A percentile compares a stretch with the other conserved stretches of the same genome.
These are phyloP conservation scores for Mortierella sp. DNA, from an alignment of 371 early-diverging fungal genomes.

Conservation along the genomic window DNA sequence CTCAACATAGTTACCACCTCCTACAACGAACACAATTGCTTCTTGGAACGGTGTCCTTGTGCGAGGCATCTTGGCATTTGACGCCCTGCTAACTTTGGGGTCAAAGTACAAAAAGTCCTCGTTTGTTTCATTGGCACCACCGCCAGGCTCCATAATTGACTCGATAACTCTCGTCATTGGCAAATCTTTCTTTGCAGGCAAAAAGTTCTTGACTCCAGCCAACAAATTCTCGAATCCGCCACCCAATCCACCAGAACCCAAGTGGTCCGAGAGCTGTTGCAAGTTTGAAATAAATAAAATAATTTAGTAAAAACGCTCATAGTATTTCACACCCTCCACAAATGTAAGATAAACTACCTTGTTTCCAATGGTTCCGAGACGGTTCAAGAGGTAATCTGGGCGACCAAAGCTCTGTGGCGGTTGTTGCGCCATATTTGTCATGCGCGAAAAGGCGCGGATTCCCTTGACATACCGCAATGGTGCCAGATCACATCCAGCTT, in stretches of 20 bases:
- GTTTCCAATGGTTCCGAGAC: slow-evolving; percentile 88
- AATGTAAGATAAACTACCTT: slow-evolving; percentile 63
- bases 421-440: slow-evolving; percentile 73
- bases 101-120: slow-evolving; percentile 93
- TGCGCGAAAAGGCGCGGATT: slow-evolving; percentile 76
- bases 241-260: slow-evolving; percentile 85
- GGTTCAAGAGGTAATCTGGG: slow-evolving; percentile 71
- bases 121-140: slow-evolving; percentile 65
- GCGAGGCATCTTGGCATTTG: slow-evolving; percentile 61
- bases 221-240: slow-evolving; percentile 87
- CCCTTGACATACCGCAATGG: slow-evolving; percentile 88
- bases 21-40: slow-evolving; percentile 96
- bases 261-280: slow-evolving; percentile 76
- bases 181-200: slow-evolving; percentile 90
- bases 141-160: slow-evolving; percentile 80
- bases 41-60: slow-evolving; percentile 81
- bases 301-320: not conserved
- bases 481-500: slow-evolving; percentile 80
- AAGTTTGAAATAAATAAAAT: not conserved
- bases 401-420: slow-evolving; percentile 63
- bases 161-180: slow-evolving; percentile 90
- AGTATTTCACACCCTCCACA: not conserved
- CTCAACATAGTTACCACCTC: slow-evolving; percentile 97
- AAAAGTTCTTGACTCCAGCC: slow-evolving; percentile 94
- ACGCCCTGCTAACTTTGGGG: slow-evolving; percentile 76